Evolutionary conservation across 768 basidiomycete genomes (phyloP).

Genomic region (Trametes villosa): DNA sequence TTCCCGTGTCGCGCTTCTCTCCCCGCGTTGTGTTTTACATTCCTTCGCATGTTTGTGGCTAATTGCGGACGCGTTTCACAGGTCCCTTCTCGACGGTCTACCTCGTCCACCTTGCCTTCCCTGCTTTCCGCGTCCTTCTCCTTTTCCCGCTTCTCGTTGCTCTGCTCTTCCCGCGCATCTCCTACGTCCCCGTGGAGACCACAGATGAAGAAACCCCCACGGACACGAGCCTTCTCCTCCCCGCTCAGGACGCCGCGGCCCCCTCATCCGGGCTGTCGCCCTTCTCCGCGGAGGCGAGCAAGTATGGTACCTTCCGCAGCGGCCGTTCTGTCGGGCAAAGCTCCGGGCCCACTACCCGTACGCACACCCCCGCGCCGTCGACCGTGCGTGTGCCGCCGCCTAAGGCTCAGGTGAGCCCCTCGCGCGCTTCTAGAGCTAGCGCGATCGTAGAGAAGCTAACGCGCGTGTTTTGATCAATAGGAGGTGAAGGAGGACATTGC

Average conservation of each 20-base stretch:
- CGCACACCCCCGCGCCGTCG: conserved; percentile 44
- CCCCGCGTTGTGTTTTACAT: too few relatives aligned
- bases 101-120: conserved; percentile 57
- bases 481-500: conserved; percentile 53
- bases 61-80: conserved; percentile 15
- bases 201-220: conserved; percentile 45
- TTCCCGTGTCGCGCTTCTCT: too few relatives aligned
- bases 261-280: conserved; percentile 58
- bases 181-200: conserved; percentile 58
- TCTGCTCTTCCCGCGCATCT: conserved; percentile 64
- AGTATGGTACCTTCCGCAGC: conserved; percentile 77
- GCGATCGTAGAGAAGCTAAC: conserved; percentile 11
- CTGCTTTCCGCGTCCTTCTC: conserved; percentile 66
- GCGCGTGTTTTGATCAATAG: conserved; percentile 22
- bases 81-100: conserved; percentile 38
- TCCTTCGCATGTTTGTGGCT: background rate
- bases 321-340: conserved; percentile 52
- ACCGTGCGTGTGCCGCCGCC: conserved; percentile 35
- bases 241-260: conserved; percentile 49
- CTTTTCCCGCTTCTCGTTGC: conserved; percentile 62
- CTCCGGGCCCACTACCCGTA: conserved; percentile 58
- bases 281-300: conserved; percentile 48
- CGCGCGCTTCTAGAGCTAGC: conserved; percentile 14
- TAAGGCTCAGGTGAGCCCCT: conserved; percentile 29
- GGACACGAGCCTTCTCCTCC: conserved; percentile 58